phyloP scores from a whole-genome alignment of 257 asterid genomes.

The Petunia secreta region DNA sequence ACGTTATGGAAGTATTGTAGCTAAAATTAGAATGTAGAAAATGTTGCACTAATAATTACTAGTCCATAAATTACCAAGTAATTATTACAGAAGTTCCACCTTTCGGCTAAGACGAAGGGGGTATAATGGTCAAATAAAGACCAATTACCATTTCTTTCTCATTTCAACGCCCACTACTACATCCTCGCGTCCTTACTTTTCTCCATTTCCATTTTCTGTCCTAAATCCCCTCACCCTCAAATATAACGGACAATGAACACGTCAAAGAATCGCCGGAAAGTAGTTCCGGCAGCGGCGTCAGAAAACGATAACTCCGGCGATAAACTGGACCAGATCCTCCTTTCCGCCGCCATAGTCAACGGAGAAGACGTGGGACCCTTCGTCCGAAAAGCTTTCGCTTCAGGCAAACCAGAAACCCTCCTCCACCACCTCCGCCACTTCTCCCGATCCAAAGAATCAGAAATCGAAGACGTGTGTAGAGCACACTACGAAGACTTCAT shows the following conservation, averaged over 20 bases:
- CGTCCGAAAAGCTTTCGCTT: slow-evolving; percentile 76
- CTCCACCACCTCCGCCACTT: slow-evolving; percentile 78
- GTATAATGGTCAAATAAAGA: background rate
- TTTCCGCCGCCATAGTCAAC: slow-evolving; percentile 87
- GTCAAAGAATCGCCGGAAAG: slow-evolving; percentile 76
- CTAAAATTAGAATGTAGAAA: background rate
- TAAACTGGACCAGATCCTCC: slow-evolving; percentile 87
- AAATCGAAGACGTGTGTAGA: slow-evolving; percentile 94
- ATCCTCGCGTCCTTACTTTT: slow-evolving; percentile 23
- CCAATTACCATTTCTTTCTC: background rate
- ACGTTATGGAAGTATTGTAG: background rate
- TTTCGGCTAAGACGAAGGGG: background rate
- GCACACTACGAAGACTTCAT: slow-evolving; percentile 97
- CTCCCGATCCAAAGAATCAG: slow-evolving; percentile 80
- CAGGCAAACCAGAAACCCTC: slow-evolving; percentile 90
- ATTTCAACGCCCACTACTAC: slow-evolving; percentile 22
- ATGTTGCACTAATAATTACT: slow-evolving; percentile 5
- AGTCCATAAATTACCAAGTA: background rate
- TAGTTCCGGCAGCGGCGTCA: slow-evolving; percentile 58
- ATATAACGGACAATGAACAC: slow-evolving; percentile 49
- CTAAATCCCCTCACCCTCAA: slow-evolving; percentile 54
- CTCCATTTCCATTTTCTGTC: slow-evolving; percentile 30
- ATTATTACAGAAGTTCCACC: background rate
- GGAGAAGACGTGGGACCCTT: slow-evolving; percentile 91
- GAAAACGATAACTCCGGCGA: slow-evolving; percentile 81